Percentiles rank a stretch among this genome's conserved stretches.
phyloP scores from a whole-genome alignment of 352 stramenopile species.

The Aphanomyces invadans region DNA sequence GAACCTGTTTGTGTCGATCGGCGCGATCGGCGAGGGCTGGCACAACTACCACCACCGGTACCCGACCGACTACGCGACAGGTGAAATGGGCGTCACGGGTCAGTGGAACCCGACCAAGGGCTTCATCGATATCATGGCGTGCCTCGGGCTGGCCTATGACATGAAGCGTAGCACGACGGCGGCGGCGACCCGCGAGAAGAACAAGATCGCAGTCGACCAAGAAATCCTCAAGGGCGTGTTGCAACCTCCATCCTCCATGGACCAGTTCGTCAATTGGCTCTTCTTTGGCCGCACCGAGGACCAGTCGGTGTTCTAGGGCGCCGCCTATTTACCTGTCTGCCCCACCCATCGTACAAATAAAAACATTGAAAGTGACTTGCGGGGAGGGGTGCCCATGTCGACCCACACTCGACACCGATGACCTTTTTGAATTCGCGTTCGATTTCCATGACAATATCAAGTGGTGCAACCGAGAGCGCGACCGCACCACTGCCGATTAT shows the following conservation, averaged over 20 bases:
- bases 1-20: conserved; percentile 95
- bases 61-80: conserved; percentile 97
- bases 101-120: conserved; percentile 99
- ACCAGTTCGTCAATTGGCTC: conserved; percentile 49
- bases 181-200: conserved; percentile 50
- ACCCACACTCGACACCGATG: too few species aligned
- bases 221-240: conserved; percentile 48
- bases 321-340: too few species aligned
- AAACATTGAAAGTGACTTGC: too few species aligned
- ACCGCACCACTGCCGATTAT: too few species aligned
- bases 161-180: conserved; percentile 91
- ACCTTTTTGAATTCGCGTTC: too few species aligned
- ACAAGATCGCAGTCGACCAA: conserved; percentile 56
- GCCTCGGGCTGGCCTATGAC: conserved; percentile 91
- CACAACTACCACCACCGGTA: conserved; percentile 99
- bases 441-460: too few species aligned
- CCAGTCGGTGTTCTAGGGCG: conserved; percentile 60
- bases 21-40: conserved; percentile 95
- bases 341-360: too few species aligned
- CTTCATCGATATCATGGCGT: conserved; percentile 92
- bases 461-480: too few species aligned
- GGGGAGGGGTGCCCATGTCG: too few species aligned
- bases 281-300: conserved; percentile 78
- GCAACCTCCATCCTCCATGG: conserved; percentile 45
- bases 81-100: conserved; percentile 92